Percentiles rank a stretch among this genome's conserved stretches.
phyloP scores from a whole-genome alignment of 2,329 filamentous ascomycete species.

The Metarhizium album region DNA sequence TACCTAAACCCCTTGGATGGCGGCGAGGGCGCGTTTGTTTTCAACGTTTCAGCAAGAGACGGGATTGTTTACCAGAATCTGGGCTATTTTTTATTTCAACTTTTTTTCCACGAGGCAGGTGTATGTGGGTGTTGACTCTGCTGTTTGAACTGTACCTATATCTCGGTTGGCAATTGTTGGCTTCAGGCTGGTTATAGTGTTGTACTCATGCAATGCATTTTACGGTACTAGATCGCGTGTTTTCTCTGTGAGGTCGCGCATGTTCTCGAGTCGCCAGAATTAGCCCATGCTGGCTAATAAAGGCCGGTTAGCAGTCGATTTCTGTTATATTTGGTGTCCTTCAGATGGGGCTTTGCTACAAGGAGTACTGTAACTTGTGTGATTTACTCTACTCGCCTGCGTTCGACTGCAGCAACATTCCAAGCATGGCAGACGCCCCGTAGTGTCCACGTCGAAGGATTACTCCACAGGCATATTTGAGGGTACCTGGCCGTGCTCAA shows the following conservation, averaged over 20 bases:
- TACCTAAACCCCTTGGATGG: background rate
- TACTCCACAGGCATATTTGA: no score
- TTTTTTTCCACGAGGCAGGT: background rate
- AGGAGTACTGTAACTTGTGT: no score
- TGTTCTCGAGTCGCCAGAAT: background rate
- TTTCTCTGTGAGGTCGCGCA: background rate
- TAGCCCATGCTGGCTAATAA: background rate
- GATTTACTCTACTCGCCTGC: no score
- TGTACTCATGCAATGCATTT: background rate
- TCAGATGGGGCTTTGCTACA: no score
- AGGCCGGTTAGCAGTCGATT: background rate
- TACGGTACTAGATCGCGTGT: background rate
- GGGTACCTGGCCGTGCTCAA: no score
- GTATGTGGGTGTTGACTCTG: background rate
- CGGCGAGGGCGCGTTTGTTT: background rate
- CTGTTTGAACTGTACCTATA: background rate
- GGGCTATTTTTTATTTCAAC: background rate
- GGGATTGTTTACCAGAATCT: constrained; percentile 1
- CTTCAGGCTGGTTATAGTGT: background rate
- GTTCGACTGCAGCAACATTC: no score
- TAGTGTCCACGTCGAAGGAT: no score
- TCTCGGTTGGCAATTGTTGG: background rate
- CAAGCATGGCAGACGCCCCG: no score
- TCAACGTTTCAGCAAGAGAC: constrained; percentile 2
- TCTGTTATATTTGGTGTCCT: no score